Conservation (phyloP, 805 yeast species). For the Yamadazyma tumulicola region DNA sequence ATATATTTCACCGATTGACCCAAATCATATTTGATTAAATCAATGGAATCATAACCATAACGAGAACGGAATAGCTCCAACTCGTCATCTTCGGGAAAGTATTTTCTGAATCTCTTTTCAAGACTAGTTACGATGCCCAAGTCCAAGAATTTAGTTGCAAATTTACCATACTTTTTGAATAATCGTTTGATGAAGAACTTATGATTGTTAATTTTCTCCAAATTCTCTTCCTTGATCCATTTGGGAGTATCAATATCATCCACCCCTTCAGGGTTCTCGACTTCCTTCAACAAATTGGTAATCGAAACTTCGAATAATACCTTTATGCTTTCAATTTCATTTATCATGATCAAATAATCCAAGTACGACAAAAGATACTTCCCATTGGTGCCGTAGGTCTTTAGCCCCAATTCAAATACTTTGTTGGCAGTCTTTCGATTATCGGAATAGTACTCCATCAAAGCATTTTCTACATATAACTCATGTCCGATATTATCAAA, state of each 20-base stretch:
- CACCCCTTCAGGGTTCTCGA: slow-evolving; percentile 24
- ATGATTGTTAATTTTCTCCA: slow-evolving; percentile 19
- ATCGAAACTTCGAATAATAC: slow-evolving; percentile 78
- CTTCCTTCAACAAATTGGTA: slow-evolving; percentile 44
- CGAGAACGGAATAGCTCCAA: slow-evolving; percentile 35
- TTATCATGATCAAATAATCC: slow-evolving; percentile 62
- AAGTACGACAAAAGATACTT: slow-evolving; percentile 67
- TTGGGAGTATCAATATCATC: slow-evolving; percentile 27
- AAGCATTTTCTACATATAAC: slow-evolving; percentile 77
- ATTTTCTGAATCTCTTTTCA: slow-evolving; percentile 60
- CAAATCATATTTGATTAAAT: slow-evolving; percentile 38
- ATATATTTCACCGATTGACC: slow-evolving; percentile 18
- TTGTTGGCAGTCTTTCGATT: slow-evolving; percentile 67
- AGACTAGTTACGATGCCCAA: slow-evolving; percentile 62
- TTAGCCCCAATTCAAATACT: slow-evolving; percentile 78
- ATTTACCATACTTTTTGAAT: slow-evolving; percentile 51
- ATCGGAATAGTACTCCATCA: slow-evolving; percentile 69
- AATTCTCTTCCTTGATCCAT: slow-evolving; percentile 46
- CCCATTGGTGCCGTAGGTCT: slow-evolving; percentile 49
- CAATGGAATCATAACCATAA: slow-evolving; percentile 32
- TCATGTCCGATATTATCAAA: slow-evolving; percentile 64
- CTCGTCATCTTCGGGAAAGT: slow-evolving; percentile 60
- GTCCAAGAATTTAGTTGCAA: slow-evolving; percentile 70
- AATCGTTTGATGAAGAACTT: slow-evolving; percentile 27
- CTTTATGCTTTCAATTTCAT: slow-evolving; percentile 72